Evolutionary conservation across 352 stramenopile species (phyloP), one percentile per base, ranked within the genome.

Genomic region (Pythium dissotocum): DNA sequence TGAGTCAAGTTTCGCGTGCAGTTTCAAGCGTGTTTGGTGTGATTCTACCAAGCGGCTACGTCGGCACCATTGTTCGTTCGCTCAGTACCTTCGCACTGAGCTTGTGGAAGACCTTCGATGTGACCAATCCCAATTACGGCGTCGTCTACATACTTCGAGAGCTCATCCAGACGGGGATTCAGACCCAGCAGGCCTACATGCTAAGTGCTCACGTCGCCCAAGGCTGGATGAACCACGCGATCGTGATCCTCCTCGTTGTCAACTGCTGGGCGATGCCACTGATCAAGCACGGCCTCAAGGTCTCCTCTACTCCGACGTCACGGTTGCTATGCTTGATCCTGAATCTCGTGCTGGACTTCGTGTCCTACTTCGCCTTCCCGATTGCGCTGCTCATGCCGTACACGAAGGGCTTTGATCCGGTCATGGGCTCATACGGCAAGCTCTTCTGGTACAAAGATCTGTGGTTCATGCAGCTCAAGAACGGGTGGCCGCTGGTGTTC

Each of bases 191-290:
- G n/a, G n/a, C n/a, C n/a, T n/a, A n/a, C n/a, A n/a, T n/a, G n/a
- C n/a, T n/a, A n/a, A n/a, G n/a, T n/a, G n/a, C n/a, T n/a, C n/a
- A n/a, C n/a, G n/a, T n/a, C n/a, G n/a, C n/a, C n/a, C n/a, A n/a
- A n/a, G n/a, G n/a, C n/a, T n/a, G n/a, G n/a, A n/a, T n/a, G n/a
- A n/a, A n/a, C n/a, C n/a, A n/a, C n/a, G n/a, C n/a, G n/a, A n/a
- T n/a, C n/a, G n/a, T n/a, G n/a, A n/a, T n/a, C n/a, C n/a, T n/a
- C n/a, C n/a, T n/a, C n/a, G n/a, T n/a, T n/a, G 32, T 69, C 33
- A 77, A 76, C 42, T 72, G 69, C 66, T 77, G 66, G 71, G 48
- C 63, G 32, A 75, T 56, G 7, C 68, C 67, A 6, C 40, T 78
- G 6, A 62, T 75, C 58, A 56, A 66, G 13, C 42, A 55, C 7